These are phyloP conservation scores for Talaromyces rugulosus DNA, from an alignment of 2,329 filamentous ascomycete species.

Conservation along the genomic window DNA sequence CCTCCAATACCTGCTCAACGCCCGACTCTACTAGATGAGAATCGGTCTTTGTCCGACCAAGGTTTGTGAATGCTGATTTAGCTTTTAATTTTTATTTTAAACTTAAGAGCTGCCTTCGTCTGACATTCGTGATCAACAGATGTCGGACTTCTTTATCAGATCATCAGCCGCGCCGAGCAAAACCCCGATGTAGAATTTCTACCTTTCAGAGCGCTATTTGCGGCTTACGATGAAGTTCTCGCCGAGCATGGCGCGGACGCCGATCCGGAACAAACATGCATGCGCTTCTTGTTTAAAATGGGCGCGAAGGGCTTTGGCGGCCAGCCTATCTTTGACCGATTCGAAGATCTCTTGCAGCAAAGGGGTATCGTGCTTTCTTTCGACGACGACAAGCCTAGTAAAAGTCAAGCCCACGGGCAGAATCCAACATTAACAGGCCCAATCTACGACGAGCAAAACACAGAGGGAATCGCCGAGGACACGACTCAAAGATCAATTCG, in stretches of 20 bases:
- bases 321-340: conserved; percentile 62
- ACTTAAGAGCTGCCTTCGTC: background rate
- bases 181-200: conserved; percentile 61
- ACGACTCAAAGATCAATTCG: conserved; percentile 27
- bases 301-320: conserved; percentile 57
- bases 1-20: conserved; percentile 43
- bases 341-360: conserved; percentile 61
- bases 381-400: conserved; percentile 37
- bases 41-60: conserved; percentile 55
- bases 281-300: conserved; percentile 74
- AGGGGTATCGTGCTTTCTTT: conserved; percentile 71
- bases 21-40: conserved; percentile 38
- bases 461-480: conserved; percentile 22
- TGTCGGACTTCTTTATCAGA: conserved; percentile 71
- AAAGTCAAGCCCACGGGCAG: conserved; percentile 28
- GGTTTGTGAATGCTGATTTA: conserved; percentile 37
- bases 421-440: conserved; percentile 18
- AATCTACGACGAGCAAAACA: conserved; percentile 15
- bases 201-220: conserved; percentile 73
- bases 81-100: background rate
- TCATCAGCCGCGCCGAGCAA: conserved; percentile 67
- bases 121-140: conserved; percentile 49
- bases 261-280: conserved; percentile 71
- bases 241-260: conserved; percentile 64
- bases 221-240: conserved; percentile 74